Evolutionary conservation across 1,284 basidiomycete species (phyloP).

Genomic region (Leccinum subatratum): DNA sequence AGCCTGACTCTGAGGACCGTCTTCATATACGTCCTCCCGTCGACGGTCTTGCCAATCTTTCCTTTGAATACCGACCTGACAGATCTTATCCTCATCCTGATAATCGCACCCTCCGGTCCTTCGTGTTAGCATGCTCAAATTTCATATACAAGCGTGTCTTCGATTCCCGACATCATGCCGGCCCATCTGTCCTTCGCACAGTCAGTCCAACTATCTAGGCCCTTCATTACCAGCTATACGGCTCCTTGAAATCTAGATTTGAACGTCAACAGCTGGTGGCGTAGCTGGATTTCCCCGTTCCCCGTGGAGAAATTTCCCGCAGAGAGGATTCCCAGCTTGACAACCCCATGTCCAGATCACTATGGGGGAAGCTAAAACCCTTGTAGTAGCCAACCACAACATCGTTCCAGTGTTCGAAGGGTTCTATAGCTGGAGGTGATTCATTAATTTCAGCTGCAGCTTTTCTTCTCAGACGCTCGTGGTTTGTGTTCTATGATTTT

Average conservation of each 20-base stretch:
- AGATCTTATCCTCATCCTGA: slow-evolving; percentile 33
- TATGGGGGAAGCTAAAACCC: slow-evolving; percentile 11
- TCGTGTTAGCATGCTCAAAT: slow-evolving; percentile 33
- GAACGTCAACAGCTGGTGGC: slow-evolving; percentile 15
- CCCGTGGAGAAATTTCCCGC: slow-evolving; percentile 9
- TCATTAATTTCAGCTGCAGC: too few relatives aligned
- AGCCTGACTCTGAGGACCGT: too few relatives aligned
- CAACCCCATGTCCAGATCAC: not conserved
- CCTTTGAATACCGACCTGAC: slow-evolving; percentile 26
- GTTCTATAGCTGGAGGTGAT: slow-evolving; percentile 37
- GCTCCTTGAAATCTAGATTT: slow-evolving; percentile 22
- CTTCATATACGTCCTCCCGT: too few relatives aligned
- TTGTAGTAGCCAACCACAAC: slow-evolving; percentile 19
- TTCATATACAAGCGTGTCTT: slow-evolving; percentile 34
- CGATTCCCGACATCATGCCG: too few relatives aligned
- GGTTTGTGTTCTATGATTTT: too few relatives aligned
- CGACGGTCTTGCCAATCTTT: not conserved
- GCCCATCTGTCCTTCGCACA: slow-evolving; percentile 30
- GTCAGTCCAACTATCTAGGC: slow-evolving; percentile 35
- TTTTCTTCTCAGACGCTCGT: too few relatives aligned
- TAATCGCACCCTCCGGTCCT: slow-evolving; percentile 26
- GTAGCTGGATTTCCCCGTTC: slow-evolving; percentile 15
- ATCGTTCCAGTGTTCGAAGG: slow-evolving; percentile 29
- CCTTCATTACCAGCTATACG: slow-evolving; percentile 33
- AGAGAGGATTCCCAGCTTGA: slow-evolving; percentile 12